Base-by-base conservation (phyloP, 441 rosid species). In the Populus trichocarpa region DNA sequence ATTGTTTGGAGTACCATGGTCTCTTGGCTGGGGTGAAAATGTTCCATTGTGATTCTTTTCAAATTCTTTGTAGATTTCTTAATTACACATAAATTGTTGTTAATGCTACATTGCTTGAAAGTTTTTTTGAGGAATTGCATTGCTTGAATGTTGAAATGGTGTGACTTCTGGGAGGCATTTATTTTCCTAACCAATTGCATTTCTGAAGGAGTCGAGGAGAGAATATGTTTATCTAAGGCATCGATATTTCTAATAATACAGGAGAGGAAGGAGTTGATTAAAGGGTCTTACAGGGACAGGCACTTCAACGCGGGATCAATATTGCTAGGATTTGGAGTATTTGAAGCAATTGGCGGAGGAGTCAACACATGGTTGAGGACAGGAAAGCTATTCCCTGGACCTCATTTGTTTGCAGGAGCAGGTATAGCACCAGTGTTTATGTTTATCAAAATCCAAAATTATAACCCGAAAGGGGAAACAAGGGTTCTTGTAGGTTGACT, bases 371-470 rank as follows among this genome's bases (percentile, higher is more conserved):
- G 92, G 91, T 83, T 90, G 40, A 86, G 99, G 80, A 83, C 97
- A 0, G 97, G 99, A 79, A 93, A 91, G 89, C 88, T 95, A 26
- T 95, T 95, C 82, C 98, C 99, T 14, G 98, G 97, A 25, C 98
- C 98, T 69, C 98, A 93, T 90, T 89, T 96, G 86, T 96, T 88
- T 73, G 93, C 95, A 5, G 98, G 98, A 72, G 92, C 98, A 85
- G 93, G 98, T 90, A 73, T 0, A 4, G 11, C 71, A 67, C 50
- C 23, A 69, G 8, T 33, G 46, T 26, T 22, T 36, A 35, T 25
- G 16, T 57, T 0, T 6, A 5, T 28, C 18, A 38, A n/a, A 46
- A 42, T 36, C 59, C 16, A 38, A 36, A 22, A 1, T 5, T 6
- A 14, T 26, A 74, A 57, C 25, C 25, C 23, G 2, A 1, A 20